Conservation (phyloP, 2,329 filamentous ascomycete species). For the Diaporthe ilicicola region DNA sequence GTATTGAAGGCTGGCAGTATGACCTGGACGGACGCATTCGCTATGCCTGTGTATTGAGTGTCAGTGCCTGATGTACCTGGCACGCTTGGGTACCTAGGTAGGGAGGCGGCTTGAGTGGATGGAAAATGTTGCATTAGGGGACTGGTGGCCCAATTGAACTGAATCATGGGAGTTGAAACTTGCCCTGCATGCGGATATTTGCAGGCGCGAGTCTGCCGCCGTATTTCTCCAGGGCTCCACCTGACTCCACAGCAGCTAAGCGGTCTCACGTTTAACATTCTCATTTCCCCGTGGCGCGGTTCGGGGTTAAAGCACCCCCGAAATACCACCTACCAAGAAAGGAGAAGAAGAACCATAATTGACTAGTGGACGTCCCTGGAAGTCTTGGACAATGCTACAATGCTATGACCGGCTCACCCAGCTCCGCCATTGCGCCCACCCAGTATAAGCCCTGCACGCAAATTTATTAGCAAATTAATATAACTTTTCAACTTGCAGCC, state of each 20-base stretch:
- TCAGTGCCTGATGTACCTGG: too few relatives aligned
- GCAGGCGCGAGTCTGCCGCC: slow-evolving; percentile 4
- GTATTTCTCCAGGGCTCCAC: slow-evolving; percentile 19
- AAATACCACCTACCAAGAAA: slow-evolving; percentile 19
- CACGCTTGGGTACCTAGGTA: too few relatives aligned
- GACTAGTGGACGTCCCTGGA: neutral
- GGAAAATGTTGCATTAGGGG: neutral
- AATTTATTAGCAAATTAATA: too few relatives aligned
- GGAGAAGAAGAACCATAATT: neutral
- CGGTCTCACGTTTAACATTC: slow-evolving; percentile 8
- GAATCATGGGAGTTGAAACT: slow-evolving; percentile 13
- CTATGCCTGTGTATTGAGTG: slow-evolving; percentile 32
- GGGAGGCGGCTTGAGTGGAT: neutral
- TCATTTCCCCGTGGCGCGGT: slow-evolving; percentile 19
- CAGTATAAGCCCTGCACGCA: too few relatives aligned
- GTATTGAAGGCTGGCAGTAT: slow-evolving; percentile 31
- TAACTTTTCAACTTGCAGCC: too few relatives aligned
- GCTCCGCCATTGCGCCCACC: too few relatives aligned
- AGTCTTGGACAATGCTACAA: neutral
- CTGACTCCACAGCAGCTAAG: slow-evolving; percentile 2
- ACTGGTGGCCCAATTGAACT: neutral
- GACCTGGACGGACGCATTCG: slow-evolving; percentile 32
- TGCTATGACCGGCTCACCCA: too few relatives aligned
- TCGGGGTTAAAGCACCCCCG: slow-evolving; percentile 12
- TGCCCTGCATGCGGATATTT: neutral